Evolutionary conservation across 495 filamentous ascomycete genomes (phyloP).

Genomic region (Tuber aestivum): DNA sequence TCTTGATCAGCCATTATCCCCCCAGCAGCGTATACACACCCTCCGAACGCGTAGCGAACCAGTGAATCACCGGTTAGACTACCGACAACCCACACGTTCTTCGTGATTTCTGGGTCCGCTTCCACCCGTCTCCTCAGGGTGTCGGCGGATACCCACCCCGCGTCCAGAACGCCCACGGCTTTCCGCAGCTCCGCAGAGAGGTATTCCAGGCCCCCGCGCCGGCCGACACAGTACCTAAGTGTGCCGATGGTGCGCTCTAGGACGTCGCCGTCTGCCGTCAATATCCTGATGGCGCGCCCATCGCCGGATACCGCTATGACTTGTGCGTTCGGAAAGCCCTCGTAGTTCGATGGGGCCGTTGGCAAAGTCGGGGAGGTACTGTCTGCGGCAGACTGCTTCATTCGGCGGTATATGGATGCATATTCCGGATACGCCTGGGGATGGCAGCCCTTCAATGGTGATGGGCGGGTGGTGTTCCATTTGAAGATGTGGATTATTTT

Average conservation of each 20-base stretch:
- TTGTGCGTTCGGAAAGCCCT: constrained; percentile 56
- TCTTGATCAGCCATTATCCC: constrained; percentile 43
- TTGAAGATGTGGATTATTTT: constrained; percentile 60
- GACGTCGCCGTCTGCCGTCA: constrained; percentile 47
- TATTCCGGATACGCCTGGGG: constrained; percentile 63
- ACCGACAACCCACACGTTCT: constrained; percentile 56
- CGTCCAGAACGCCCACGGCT: constrained; percentile 49
- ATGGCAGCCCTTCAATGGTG: constrained; percentile 58
- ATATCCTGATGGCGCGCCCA: constrained; percentile 48
- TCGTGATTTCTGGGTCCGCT: constrained; percentile 53
- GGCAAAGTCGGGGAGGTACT: constrained; percentile 16
- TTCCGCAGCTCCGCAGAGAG: constrained; percentile 49
- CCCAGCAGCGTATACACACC: constrained; percentile 56
- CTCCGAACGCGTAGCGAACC: constrained; percentile 59
- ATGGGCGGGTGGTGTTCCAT: constrained; percentile 56
- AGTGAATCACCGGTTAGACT: constrained; percentile 62
- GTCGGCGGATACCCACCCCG: constrained; percentile 50
- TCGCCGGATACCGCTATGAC: constrained; percentile 47
- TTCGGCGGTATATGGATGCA: constrained; percentile 57
- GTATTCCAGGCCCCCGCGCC: constrained; percentile 56
- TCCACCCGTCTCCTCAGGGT: constrained; percentile 55
- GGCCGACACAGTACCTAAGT: constrained; percentile 58
- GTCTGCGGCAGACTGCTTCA: constrained; percentile 52
- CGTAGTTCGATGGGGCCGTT: constrained; percentile 45
- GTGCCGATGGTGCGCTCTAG: constrained; percentile 49